Base-by-base conservation (phyloP, 129 eudicot species). In the Pittosporum tobira region DNA sequence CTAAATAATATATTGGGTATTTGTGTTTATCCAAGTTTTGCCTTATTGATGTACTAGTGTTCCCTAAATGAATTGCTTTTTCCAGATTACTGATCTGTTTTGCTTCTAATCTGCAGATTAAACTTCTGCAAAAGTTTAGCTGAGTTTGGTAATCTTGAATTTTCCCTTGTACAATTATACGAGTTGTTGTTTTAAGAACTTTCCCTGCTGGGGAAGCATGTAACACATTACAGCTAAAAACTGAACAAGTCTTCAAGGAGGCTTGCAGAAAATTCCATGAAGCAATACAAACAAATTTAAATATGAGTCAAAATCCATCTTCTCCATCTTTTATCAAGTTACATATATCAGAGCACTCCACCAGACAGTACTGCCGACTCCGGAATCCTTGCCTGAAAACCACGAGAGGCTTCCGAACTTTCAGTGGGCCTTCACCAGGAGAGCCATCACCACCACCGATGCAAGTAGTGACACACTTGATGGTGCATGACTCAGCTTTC, bases 351-450 rank as follows among this genome's bases (percentile, higher is more conserved):
- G 95, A 79, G 72, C 97, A 89, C 72, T 89, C 97, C 36, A 79
- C 84, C 77, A 89, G 71, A 66, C 96, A 91, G 67, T 91, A 91
- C 61, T 76, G 93, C 7, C 99, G 95, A 48, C 84, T 91, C 45
- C 96, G 76, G 47, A 91, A 91, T 36, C 96, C 91, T 64, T 65
- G 85, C 74, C 88, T 91, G 74, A 91, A 91, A 16, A 91, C 96
- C 46, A 91, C 87, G 26, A 91, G 68, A 3, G 99, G 99, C 84
- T 81, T 74, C 57, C 95, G 45, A 15, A 90, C 68, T 47, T 83
- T 90, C 6, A 90, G 50, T 60, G 99, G 99, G 3, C 99, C 99
- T 79, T 87, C 96, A 3, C 97, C 97, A 23, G 97, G 95, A 28
- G 94, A 70, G 42, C 97, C 97, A 62, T 25, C 73, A 5, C 96